These are phyloP conservation scores for Babesia caballi DNA, from an alignment of 169 alveolate genomes.

Conservation along the genomic window DNA sequence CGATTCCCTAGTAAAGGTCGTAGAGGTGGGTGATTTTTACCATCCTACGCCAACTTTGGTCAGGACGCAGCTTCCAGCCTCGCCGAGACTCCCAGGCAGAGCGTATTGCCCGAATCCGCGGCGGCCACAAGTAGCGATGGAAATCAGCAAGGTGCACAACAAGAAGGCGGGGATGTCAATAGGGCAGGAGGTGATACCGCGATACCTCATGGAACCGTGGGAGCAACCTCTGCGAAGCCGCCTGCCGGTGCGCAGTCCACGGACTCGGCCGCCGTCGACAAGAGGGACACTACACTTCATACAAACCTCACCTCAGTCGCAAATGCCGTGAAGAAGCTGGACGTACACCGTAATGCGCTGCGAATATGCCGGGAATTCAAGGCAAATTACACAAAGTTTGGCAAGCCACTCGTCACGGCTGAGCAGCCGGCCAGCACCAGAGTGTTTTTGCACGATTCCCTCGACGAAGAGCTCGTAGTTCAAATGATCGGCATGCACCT, in stretches of 20 bases:
- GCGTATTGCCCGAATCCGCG: no score
- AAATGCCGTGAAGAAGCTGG: slow-evolving; percentile 25
- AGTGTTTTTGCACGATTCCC: slow-evolving; percentile 3
- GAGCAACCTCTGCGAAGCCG: no score
- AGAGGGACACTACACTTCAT: not conserved
- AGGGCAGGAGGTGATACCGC: no score
- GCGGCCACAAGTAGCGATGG: no score
- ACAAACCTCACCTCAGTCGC: slow-evolving; percentile 20
- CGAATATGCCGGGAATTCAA: slow-evolving; percentile 17
- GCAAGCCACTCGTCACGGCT: slow-evolving; percentile 15
- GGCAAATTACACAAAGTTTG: not conserved
- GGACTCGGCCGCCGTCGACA: not conserved
- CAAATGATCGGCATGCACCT: slow-evolving; percentile 60
- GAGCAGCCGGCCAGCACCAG: not conserved
- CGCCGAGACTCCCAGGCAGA: not conserved
- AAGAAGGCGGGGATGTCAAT: no score
- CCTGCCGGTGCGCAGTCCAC: no score
- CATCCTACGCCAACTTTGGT: not conserved
- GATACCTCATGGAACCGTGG: no score
- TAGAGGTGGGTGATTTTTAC: slow-evolving; percentile 14
- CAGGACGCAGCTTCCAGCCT: slow-evolving; percentile 44
- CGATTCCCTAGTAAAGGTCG: slow-evolving; percentile 2
- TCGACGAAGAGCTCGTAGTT: slow-evolving; percentile 44
- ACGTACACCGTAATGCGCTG: slow-evolving; percentile 4
- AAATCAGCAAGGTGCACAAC: no score